Evolutionary conservation across 306 rosid genomes (phyloP), one percentile per base, ranked within the genome.

Genomic region (Vigna angularis): DNA sequence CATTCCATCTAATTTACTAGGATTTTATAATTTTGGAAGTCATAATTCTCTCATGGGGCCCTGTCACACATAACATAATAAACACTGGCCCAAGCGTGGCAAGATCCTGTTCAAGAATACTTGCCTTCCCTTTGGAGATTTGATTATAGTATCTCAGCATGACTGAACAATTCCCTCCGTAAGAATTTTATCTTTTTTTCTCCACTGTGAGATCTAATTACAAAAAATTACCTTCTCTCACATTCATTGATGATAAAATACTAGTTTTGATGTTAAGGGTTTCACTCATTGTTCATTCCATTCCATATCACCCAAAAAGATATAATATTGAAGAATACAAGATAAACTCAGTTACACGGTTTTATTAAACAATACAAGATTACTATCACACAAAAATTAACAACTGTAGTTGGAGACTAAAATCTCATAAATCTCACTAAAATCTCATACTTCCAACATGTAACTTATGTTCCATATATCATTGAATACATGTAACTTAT

Each of bases 261-360:
- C 16, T 69, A 57, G 75, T 68, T 68, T 77, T 17, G 22, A 44
- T 47, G 36, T 40, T 4, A 62, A 49, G 11, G 55, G 74, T 42
- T 55, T 14, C 1, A 45, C 62, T 78, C 59, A 45, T 47, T 69
- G 11, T 2, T 42, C 47, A 42, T 36, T 57, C 42, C 36, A 47
- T 24, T 69, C 57, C 48, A 61, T 40, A 24, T 38, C 72, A 45
- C 24, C 55, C 34, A 63, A 79, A 72, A 40, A 11, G 14, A 70
- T 36, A 59, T 16, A 55, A 79, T 15, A 67, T 57, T 2, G 28
- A 26, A 26, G 28, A 26, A 26, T 26, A 26, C 3, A 26, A 26
- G 28, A 26, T 26, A 26, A 26, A 3, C 28, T 26, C 28, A 0
- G 28, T 26, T 26, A 26, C 28, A 26, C 2, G 3, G 28, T 26